Percentiles rank a stretch among this genome's conserved stretches.
These are phyloP conservation scores for Aspergillus baeticus DNA, from an alignment of 495 filamentous ascomycete genomes.

Conservation along the genomic window DNA sequence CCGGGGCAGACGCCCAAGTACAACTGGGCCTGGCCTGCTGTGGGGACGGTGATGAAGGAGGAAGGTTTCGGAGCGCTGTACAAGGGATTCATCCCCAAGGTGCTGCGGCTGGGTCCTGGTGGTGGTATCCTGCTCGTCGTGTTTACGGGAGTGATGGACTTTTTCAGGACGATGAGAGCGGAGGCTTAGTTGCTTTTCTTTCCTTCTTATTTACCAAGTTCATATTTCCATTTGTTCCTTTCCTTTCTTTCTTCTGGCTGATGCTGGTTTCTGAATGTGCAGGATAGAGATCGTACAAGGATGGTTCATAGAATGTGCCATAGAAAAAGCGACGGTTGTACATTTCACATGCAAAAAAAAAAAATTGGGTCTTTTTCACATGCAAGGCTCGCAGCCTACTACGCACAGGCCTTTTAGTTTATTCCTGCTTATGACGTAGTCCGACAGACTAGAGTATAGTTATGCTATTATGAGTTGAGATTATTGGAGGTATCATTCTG, in stretches of 20 bases:
- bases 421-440: no score
- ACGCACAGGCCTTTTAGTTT: no score
- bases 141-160: constrained; percentile 91
- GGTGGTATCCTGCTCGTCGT: constrained; percentile 92
- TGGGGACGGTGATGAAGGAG: constrained; percentile 84
- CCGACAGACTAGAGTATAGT: no score
- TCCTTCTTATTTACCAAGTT: background rate
- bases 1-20: constrained; percentile 83
- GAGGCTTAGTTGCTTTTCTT: constrained; percentile 18
- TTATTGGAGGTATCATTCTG: background rate
- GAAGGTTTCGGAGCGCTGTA: constrained; percentile 92
- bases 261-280: background rate
- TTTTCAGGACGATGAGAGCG: constrained; percentile 62
- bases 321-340: background rate
- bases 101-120: constrained; percentile 82
- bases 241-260: background rate
- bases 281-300: background rate
- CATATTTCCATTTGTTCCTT: background rate
- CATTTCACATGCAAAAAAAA: no score
- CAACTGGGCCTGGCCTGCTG: constrained; percentile 92
- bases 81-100: constrained; percentile 97
- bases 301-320: constrained; percentile 6
- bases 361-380: no score
- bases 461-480: background rate
- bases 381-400: no score